A percentile compares a stretch with the other conserved stretches of the same genome.
Evolutionary conservation across 768 basidiomycete genomes (phyloP).

Genomic region (Phallus indusiatus): DNA sequence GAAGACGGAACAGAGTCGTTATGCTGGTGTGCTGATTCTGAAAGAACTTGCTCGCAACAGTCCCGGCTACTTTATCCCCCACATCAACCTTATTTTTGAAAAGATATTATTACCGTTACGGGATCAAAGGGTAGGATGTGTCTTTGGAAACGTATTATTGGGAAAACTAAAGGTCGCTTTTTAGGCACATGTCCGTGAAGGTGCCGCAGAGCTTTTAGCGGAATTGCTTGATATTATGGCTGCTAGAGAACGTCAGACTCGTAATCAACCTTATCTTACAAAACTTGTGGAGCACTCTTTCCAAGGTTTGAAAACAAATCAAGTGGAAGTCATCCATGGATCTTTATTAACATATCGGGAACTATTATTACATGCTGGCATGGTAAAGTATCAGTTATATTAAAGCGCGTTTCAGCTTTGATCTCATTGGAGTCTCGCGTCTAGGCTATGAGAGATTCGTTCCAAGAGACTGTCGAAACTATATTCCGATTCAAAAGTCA

Average conservation of each 20-base stretch:
- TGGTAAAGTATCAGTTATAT: constrained; percentile 44
- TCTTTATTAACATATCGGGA: constrained; percentile 87
- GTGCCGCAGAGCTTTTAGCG: constrained; percentile 87
- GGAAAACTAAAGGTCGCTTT: neutral
- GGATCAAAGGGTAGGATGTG: constrained; percentile 68
- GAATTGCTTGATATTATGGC: constrained; percentile 85
- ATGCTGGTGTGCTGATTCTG: constrained; percentile 88
- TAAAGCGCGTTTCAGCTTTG: constrained; percentile 1
- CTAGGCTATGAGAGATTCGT: constrained; percentile 84
- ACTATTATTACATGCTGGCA: constrained; percentile 85
- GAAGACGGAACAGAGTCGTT: constrained; percentile 68
- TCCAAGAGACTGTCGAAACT: constrained; percentile 79
- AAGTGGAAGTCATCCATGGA: constrained; percentile 87
- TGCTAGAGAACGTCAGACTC: constrained; percentile 56
- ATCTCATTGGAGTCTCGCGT: neutral
- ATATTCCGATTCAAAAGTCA: constrained; percentile 83
- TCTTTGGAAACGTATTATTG: neutral
- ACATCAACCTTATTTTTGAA: constrained; percentile 82
- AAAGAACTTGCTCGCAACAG: constrained; percentile 90
- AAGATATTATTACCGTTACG: constrained; percentile 87
- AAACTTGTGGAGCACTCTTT: constrained; percentile 89
- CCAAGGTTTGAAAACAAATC: constrained; percentile 60
- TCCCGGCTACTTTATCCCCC: constrained; percentile 77
- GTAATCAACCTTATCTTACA: constrained; percentile 49
- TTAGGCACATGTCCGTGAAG: constrained; percentile 72